These are phyloP conservation scores for Diaporthe capsici DNA, from an alignment of 2,329 filamentous ascomycete genomes.

Conservation along the genomic window DNA sequence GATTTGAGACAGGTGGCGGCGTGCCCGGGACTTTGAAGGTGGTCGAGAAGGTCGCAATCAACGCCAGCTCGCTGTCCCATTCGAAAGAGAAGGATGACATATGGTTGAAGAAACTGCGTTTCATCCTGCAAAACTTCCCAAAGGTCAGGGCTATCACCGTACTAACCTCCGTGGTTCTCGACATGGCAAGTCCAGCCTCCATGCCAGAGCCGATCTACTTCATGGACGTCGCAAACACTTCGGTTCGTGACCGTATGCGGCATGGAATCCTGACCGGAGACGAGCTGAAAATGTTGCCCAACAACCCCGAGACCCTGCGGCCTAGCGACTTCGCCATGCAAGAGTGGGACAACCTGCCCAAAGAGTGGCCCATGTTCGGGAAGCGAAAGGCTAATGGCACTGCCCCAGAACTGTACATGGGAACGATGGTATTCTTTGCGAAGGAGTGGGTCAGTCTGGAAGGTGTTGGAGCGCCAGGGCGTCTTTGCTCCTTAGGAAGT, in stretches of 20 bases:
- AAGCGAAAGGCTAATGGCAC: neutral
- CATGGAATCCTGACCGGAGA: constrained; percentile 33
- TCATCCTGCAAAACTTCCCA: constrained; percentile 36
- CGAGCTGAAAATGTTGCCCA: neutral
- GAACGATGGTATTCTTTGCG: constrained; percentile 32
- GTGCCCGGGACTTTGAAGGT: neutral
- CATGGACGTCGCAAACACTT: constrained; percentile 26
- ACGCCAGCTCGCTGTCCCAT: constrained; percentile 27
- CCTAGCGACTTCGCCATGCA: constrained; percentile 33
- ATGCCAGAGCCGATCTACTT: constrained; percentile 8
- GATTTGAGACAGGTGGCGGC: neutral
- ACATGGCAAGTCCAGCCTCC: neutral
- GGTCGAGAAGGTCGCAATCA: constrained; percentile 35
- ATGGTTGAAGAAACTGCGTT: constrained; percentile 37
- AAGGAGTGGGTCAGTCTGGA: constrained; percentile 33
- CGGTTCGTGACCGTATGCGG: constrained; percentile 17
- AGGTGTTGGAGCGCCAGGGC: constrained; percentile 5
- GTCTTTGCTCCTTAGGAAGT: neutral
- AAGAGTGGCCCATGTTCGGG: constrained; percentile 30
- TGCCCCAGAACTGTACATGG: constrained; percentile 4
- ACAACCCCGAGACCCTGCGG: constrained; percentile 7
- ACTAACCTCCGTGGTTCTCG: constrained; percentile 6
- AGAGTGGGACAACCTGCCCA: constrained; percentile 31
- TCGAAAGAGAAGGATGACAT: constrained; percentile 24
- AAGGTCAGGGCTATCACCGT: constrained; percentile 11